Base-by-base conservation (phyloP, 2,329 filamentous ascomycete species). In the Talaromyces sp. region DNA sequence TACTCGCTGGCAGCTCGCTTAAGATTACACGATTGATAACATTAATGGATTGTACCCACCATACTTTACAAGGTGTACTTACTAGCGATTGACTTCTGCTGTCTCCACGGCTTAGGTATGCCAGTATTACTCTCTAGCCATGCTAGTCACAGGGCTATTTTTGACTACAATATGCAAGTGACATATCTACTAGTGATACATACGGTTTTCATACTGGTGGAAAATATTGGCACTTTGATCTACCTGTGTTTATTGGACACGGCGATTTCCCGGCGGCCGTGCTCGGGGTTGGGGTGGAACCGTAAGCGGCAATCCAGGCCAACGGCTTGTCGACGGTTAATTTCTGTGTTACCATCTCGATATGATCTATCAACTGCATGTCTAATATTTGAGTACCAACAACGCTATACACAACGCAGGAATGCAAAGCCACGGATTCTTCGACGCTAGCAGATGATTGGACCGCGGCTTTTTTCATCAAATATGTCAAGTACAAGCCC, bases 341-440 rank as follows among this genome's bases (percentile, higher is more conserved):
- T 59, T 59, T 39, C 33, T 27, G 37, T 59, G 56, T 45, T 14
- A 59, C 56, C 27, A n/a, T n/a, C 37, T 13, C 47, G 60, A 63
- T 66, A 27, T 66, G 64, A 66, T 61, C 64, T 61, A 47, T 66
- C 64, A 37, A 45, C 61, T 63, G 64, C 56, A 66, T 31, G 54
- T 63, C 64, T 63, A 31, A 66, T 66, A 63, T 63, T 63, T 63
- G 60, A 35, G 64, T 35, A 59, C 63, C 57, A 47, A 47, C 47
- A 56, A 49, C 39, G 59, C 64, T 59, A 63, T 54, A 62, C 27
- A 31, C 27, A 22, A 58, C 39, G 19, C 35, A 63, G 37, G 60
- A 66, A 66, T 66, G 60, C 52, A 66, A 62, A 63, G 64, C 64
- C 60, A 66, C 60, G 50, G 33, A 66, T 66, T 52, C 52, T 24